Base-by-base conservation (phyloP, 352 stramenopile genomes). In the Pythium folliculosum region DNA sequence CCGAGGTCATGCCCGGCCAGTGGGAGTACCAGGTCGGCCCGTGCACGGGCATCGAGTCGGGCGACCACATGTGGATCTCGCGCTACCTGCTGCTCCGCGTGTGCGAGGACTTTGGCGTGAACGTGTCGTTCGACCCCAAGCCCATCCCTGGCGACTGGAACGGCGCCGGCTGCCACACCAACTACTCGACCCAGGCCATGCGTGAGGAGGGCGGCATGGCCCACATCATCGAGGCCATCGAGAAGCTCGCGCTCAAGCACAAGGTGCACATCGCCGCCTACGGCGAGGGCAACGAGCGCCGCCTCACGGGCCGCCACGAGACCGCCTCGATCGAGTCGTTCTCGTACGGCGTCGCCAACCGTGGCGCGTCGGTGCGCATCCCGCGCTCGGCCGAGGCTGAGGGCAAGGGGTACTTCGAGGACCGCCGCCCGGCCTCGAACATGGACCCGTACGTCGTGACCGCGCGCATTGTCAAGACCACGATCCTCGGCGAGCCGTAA, bases 401-500 rank as follows among this genome's bases (percentile, higher is more conserved):
- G 38, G 89, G 90, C 54, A 98, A 98, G 80, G 88, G 88, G 70
- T 95, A 96, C 86, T 94, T 95, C 73, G 97, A 99, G 81, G 97
- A 99, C 80, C 91, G 97, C 72, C 91, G 97, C 65, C 97, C 97
- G 40, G 89, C 95, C 48, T 99, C 96, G 74, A 99, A 99, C 87
- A 97, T 97, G 84, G 97, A 99, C 87, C 97, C 97, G 60, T 99
- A 99, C 83, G 80, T 99, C 54, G 97, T 99, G 16, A 99, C 94
- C 9, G 72, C 85, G 70, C 98, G 97, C 78, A 98, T 99, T 71
- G 94, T 99, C 85, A 90, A 97, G 78, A 99, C 96, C 56, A 98
- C 96, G 60, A 90, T 97, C 60, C 69, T 94, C 16, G 75, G 92
- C 67, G 84, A 94, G 63, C 55, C 69, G 40, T 75, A 75, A 62